Evolutionary conservation across 192 early-diverging fungal genomes (phyloP).

Genomic region (Geranomyces variabilis): DNA sequence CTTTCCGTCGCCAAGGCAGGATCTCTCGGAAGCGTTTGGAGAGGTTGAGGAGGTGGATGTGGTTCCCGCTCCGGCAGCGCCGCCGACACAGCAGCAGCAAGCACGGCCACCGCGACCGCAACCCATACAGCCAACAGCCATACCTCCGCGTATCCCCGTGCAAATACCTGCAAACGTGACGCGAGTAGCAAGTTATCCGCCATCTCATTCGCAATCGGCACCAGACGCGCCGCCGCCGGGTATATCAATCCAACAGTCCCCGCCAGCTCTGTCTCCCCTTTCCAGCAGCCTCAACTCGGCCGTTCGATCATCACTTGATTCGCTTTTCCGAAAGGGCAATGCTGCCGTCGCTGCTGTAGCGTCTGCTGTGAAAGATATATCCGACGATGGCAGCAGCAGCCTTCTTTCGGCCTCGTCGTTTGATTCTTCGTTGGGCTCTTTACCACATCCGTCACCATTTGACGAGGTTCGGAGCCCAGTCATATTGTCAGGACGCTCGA

Average conservation of each 20-base stretch:
- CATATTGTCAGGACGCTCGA: background rate
- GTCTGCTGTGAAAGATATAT: background rate
- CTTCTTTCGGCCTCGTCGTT: background rate
- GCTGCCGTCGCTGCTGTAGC: background rate
- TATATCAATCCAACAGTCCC: background rate
- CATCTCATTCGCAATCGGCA: constrained; percentile 5
- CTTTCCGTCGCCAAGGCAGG: background rate
- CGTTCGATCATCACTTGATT: constrained; percentile 21
- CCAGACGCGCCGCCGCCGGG: background rate
- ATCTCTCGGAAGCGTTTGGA: background rate
- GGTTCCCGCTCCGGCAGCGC: background rate
- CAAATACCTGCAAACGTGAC: constrained; percentile 9
- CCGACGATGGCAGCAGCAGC: background rate
- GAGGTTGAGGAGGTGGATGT: background rate
- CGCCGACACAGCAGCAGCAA: background rate
- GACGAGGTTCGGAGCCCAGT: constrained; percentile 8
- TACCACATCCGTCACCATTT: constrained; percentile 10
- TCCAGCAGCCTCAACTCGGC: background rate
- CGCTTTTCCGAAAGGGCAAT: background rate
- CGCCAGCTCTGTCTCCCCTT: background rate
- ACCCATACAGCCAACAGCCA: background rate
- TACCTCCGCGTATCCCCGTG: background rate
- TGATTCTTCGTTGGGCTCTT: background rate
- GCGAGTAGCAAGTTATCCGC: background rate
- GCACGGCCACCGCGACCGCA: background rate